These are phyloP conservation scores for Cerioporus squamosus DNA, from an alignment of 1,284 basidiomycete genomes.

Conservation along the genomic window DNA sequence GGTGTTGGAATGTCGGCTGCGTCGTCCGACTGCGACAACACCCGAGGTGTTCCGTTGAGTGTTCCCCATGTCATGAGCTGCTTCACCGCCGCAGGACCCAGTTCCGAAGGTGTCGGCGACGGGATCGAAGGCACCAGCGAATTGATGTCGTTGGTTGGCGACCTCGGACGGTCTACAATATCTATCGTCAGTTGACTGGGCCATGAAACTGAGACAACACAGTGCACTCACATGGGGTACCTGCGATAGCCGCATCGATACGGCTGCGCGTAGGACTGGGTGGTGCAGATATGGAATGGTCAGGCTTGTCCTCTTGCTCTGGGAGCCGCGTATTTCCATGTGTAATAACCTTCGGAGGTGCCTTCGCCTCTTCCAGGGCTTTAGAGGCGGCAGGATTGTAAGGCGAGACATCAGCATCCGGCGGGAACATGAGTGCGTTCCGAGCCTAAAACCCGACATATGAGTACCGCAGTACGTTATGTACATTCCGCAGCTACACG, in stretches of 20 bases:
- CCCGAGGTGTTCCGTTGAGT: conserved; percentile 82
- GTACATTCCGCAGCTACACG: conserved; percentile 19
- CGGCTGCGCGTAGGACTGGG: conserved; percentile 88
- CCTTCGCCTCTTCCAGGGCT: conserved; percentile 41
- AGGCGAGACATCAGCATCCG: conserved; percentile 87
- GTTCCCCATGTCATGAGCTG: conserved; percentile 96
- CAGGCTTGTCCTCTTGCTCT: conserved; percentile 59
- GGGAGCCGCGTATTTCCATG: conserved; percentile 81
- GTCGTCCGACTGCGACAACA: conserved; percentile 73
- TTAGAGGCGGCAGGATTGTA: conserved; percentile 55
- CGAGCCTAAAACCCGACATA: conserved; percentile 58
- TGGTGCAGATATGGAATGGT: conserved; percentile 60
- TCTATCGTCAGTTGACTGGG: conserved; percentile 9
- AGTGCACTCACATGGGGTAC: conserved; percentile 63
- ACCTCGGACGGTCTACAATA: conserved; percentile 58
- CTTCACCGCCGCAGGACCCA: conserved; percentile 77
- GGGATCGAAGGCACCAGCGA: conserved; percentile 85
- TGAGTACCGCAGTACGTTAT: conserved; percentile 2
- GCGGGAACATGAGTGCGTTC: conserved; percentile 92
- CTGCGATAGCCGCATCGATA: conserved; percentile 87
- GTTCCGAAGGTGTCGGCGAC: conserved; percentile 80
- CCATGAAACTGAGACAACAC: conserved; percentile 8
- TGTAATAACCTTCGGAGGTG: conserved; percentile 69
- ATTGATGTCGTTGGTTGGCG: conserved; percentile 61
- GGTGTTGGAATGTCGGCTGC: conserved; percentile 47